Evolutionary conservation across 306 rosid genomes (phyloP), one percentile per base, ranked within the genome.

Genomic region (Parietaria judaica): DNA sequence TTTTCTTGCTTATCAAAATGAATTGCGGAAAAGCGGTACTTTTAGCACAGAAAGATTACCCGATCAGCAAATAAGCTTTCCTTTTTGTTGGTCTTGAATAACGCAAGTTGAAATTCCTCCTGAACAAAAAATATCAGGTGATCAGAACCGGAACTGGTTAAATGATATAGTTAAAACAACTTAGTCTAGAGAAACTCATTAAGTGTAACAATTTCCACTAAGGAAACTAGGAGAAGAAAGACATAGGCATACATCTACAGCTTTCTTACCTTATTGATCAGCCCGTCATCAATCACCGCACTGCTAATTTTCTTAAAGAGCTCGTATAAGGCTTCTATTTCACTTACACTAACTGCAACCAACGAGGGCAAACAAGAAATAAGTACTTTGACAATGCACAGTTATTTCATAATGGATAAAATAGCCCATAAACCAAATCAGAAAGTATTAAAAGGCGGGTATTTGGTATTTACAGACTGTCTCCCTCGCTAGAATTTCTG

Each of bases 41-140:
- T 6, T 14, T 53, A n/a, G 59, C 50, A 38, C 34, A 62, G 65
- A 55, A 54, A 34, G 66, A 70, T 34, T 73, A 85, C 96, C 86
- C 95, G 80, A 61, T 86, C 96, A 8, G 90, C 95, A 83, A 86
- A 86, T 78, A 89, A 81, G 63, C 96, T 86, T 65, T 80, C 84
- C 69, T 83, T 89, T 66, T 86, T 72, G 76, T 67, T 76, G 48
- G 95, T 81, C 80, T 89, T 89, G 82, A 83, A 86, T 60, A 89
- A 54, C 55, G 95, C 90, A 60, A 89, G 63, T 68, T 86, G 90
- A 72, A 89, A 89, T 66, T 86, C 95, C 65, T 89, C 96, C 95
- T 88, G 70, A 66, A 34, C 10, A 35, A 45, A 44, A 66, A 54
- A 35, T 23, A 4, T 45, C 8, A 45, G 46, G 8, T 48, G 14